A percentile compares a stretch with the other conserved stretches of the same genome.
Conservation (phyloP, 2,329 filamentous ascomycete genomes). For the Pezicula carpinea region DNA sequence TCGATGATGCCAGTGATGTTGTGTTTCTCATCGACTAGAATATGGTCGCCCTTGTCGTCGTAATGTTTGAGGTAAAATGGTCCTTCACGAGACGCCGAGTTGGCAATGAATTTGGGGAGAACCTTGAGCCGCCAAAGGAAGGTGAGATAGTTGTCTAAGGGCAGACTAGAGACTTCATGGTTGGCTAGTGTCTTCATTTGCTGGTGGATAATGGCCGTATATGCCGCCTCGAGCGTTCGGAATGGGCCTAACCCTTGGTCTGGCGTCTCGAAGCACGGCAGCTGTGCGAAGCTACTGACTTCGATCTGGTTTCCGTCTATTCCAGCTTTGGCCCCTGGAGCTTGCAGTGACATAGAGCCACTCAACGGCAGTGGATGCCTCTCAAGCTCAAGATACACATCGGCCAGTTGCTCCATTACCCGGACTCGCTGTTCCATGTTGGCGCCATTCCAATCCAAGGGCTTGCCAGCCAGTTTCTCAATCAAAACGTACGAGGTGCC, state of each 20-base stretch:
- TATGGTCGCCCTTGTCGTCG: slow-evolving; percentile 45
- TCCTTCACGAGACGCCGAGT: slow-evolving; percentile 8
- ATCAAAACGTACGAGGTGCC: slow-evolving; percentile 37
- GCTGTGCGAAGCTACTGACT: not conserved
- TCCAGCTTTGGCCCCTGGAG: too few relatives aligned
- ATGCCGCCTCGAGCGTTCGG: too few relatives aligned
- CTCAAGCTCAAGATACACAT: slow-evolving; percentile 30
- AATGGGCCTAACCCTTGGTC: not conserved
- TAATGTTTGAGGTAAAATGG: slow-evolving; percentile 41
- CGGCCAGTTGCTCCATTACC: slow-evolving; percentile 27
- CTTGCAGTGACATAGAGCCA: not conserved
- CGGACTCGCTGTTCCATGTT: slow-evolving; percentile 25
- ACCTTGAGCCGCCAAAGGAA: not conserved
- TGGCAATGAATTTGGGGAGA: not conserved
- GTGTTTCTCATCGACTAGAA: slow-evolving; percentile 39
- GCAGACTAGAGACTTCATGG: not conserved
- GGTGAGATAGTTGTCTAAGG: not conserved
- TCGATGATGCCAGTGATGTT: slow-evolving; percentile 45
- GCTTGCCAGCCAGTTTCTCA: slow-evolving; percentile 34
- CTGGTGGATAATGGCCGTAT: too few relatives aligned
- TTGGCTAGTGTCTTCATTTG: too few relatives aligned
- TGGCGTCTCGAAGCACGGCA: not conserved
- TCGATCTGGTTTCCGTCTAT: too few relatives aligned
- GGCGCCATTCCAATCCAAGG: slow-evolving; percentile 31
- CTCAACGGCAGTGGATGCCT: slow-evolving; percentile 26